These are phyloP conservation scores for Wickerhamiella cacticola DNA, from an alignment of 805 yeast species.

Conservation along the genomic window DNA sequence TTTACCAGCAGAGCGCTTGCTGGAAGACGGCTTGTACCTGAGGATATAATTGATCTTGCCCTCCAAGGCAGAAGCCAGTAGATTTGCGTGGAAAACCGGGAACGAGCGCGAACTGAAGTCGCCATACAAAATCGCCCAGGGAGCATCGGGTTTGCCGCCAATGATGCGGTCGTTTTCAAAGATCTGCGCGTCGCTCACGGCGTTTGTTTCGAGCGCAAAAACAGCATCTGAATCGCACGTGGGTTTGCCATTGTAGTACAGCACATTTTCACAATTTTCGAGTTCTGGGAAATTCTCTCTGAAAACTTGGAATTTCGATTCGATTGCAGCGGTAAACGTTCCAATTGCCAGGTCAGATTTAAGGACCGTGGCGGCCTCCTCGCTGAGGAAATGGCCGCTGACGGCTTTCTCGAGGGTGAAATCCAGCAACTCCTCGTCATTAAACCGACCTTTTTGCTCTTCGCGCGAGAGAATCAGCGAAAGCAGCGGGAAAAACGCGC, in stretches of 20 bases:
- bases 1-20: not conserved
- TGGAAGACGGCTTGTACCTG: conserved; percentile 46
- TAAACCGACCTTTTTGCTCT: conserved; percentile 14
- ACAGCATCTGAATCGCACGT: conserved; percentile 62
- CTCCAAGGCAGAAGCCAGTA: conserved; percentile 45
- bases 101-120: conserved; percentile 42
- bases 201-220: conserved; percentile 56
- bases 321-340: conserved; percentile 47
- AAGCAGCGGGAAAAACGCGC: conserved; percentile 29
- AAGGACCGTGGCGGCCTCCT: conserved; percentile 21
- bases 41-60: conserved; percentile 65
- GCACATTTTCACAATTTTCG: conserved; percentile 37
- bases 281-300: conserved; percentile 27
- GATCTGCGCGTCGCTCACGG: conserved; percentile 19
- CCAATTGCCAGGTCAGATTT: conserved; percentile 39
- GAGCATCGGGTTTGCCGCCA: conserved; percentile 30
- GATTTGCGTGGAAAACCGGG: conserved; percentile 42
- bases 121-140: conserved; percentile 57
- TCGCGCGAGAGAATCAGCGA: conserved; percentile 17
- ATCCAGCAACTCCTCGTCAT: conserved; percentile 17
- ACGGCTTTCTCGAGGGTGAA: conserved; percentile 19
- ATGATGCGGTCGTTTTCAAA: conserved; percentile 49
- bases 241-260: conserved; percentile 39
- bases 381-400: conserved; percentile 15
- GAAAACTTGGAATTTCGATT: conserved; percentile 50